A percentile compares a stretch with the other conserved stretches of the same genome.
Evolutionary conservation across 164 flowering plant genomes (phyloP).

Genomic region (Macadamia integrifolia): DNA sequence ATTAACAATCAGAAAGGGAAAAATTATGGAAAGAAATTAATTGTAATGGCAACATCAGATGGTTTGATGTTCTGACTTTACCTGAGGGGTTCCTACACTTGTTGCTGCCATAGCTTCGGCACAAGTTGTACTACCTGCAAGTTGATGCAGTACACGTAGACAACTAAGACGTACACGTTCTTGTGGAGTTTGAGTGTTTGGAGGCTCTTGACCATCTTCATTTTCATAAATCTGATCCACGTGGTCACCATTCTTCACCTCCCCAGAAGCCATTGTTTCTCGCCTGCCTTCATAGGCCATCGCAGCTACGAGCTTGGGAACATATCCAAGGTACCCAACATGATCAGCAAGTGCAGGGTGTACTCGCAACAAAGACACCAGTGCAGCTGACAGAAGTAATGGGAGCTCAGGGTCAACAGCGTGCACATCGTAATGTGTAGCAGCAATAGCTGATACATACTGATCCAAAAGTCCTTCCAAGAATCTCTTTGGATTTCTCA

Average conservation of each 20-base stretch:
- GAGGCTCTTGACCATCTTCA: constrained; percentile 47
- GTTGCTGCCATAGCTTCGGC: constrained; percentile 99
- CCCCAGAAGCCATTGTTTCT: constrained; percentile 86
- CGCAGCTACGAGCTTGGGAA: constrained; percentile 96
- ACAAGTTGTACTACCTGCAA: constrained; percentile 96
- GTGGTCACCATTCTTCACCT: constrained; percentile 36
- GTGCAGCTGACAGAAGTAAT: constrained; percentile 86
- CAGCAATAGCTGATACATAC: constrained; percentile 85
- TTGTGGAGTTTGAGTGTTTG: constrained; percentile 70
- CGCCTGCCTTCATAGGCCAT: constrained; percentile 95
- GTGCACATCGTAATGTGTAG: constrained; percentile 80
- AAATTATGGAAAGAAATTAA: too few species aligned
- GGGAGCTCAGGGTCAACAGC: constrained; percentile 88
- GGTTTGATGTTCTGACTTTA: constrained; percentile 14
- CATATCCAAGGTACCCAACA: constrained; percentile 97
- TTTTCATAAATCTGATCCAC: constrained; percentile 42
- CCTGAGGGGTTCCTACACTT: constrained; percentile 97
- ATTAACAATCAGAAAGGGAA: too few species aligned
- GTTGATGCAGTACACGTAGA: constrained; percentile 93
- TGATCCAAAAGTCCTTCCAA: constrained; percentile 96
- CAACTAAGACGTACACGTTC: constrained; percentile 99
- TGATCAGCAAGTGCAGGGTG: constrained; percentile 98
- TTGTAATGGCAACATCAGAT: too few species aligned
- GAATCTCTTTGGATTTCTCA: constrained; percentile 97
- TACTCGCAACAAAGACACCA: constrained; percentile 89